Conservation (phyloP, 140 eudicot species). For the Senecio squalidus region DNA sequence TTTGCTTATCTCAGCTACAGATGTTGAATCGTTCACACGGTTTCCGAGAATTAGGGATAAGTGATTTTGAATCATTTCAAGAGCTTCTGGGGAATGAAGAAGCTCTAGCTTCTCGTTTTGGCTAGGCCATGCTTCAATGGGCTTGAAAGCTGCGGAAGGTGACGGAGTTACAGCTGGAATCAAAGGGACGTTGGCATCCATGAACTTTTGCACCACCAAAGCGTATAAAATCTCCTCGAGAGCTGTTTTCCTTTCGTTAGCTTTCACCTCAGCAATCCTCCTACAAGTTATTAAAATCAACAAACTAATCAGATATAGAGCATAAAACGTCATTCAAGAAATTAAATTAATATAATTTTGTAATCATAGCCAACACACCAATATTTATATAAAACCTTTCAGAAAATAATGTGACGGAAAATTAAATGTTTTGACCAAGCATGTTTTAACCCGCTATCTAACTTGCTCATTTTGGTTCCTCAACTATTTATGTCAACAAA, state of each 20-base stretch:
- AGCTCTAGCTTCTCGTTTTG: constrained; percentile 72
- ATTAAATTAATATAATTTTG: too few species aligned
- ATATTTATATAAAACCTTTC: too few species aligned
- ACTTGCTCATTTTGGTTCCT: neutral
- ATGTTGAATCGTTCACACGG: constrained; percentile 46
- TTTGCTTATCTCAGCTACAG: constrained; percentile 80
- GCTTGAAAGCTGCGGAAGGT: constrained; percentile 41
- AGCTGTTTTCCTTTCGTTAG: constrained; percentile 63
- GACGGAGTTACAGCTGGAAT: constrained; percentile 58
- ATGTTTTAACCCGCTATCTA: neutral
- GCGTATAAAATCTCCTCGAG: constrained; percentile 85
- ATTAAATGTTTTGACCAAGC: neutral
- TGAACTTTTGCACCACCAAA: constrained; percentile 82
- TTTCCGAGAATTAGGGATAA: constrained; percentile 71
- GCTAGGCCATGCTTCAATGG: constrained; percentile 53
- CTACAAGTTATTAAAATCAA: constrained; percentile 22
- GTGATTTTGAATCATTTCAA: constrained; percentile 94
- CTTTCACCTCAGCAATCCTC: constrained; percentile 98
- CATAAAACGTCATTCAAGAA: neutral
- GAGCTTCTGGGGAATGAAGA: constrained; percentile 85
- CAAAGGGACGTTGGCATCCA: constrained; percentile 76
- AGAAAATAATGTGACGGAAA: too few species aligned
- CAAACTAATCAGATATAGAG: neutral
- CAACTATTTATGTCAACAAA: neutral
- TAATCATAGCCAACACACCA: too few species aligned